These are phyloP conservation scores for Beverwykella pulmonaria DNA, from an alignment of 495 filamentous ascomycete species.

Conservation along the genomic window DNA sequence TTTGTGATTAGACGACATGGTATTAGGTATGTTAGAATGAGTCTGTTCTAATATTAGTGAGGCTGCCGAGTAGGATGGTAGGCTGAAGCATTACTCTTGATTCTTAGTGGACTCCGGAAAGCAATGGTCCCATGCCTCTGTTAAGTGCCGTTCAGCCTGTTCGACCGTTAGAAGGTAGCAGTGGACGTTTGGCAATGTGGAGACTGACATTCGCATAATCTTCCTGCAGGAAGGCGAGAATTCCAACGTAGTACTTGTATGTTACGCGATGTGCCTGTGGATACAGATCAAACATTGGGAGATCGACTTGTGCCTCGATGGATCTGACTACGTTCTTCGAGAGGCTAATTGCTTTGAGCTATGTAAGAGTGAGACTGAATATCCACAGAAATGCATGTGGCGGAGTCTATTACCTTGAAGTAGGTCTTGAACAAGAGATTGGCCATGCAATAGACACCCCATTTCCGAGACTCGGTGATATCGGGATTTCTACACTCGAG, in stretches of 20 bases:
- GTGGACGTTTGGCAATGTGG: not conserved
- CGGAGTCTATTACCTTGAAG: slow-evolving; percentile 64
- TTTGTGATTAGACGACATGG: slow-evolving; percentile 87
- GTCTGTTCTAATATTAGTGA: slow-evolving; percentile 50
- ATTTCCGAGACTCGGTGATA: slow-evolving; percentile 89
- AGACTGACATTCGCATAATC: slow-evolving; percentile 71
- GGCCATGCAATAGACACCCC: slow-evolving; percentile 90
- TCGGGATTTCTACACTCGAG: slow-evolving; percentile 62
- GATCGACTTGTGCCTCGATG: slow-evolving; percentile 72
- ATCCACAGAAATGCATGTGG: not conserved
- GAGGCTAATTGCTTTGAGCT: slow-evolving; percentile 81
- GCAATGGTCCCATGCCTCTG: slow-evolving; percentile 76
- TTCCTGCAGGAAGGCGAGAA: slow-evolving; percentile 88
- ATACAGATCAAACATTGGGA: slow-evolving; percentile 72
- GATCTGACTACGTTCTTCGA: slow-evolving; percentile 88
- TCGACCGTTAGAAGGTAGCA: not conserved
- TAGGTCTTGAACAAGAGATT: slow-evolving; percentile 97
- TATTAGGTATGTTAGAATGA: slow-evolving; percentile 94
- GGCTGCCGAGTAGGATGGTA: not conserved
- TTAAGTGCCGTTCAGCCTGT: slow-evolving; percentile 79
- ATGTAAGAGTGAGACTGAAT: not conserved
- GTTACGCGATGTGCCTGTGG: slow-evolving; percentile 92
- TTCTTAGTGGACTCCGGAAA: slow-evolving; percentile 71
- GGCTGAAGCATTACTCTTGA: slow-evolving; percentile 64
- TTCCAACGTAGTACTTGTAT: slow-evolving; percentile 91